Conservation (phyloP, 2,329 filamentous ascomycete genomes). For the Verticillium alfalfae region DNA sequence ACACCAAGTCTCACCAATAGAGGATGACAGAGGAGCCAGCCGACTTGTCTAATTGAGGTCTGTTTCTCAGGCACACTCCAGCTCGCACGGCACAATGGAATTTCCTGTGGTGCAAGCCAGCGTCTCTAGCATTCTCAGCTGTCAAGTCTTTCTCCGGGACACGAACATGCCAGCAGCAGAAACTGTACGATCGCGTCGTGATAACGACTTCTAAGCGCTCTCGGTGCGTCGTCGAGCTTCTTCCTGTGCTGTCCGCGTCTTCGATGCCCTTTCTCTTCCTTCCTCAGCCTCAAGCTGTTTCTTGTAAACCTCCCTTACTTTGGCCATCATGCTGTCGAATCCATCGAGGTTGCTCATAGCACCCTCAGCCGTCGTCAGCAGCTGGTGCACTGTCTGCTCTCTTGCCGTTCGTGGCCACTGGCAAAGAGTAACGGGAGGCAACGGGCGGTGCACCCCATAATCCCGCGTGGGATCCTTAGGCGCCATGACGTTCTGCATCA, state of each 20-base stretch:
- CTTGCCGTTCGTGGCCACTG: slow-evolving; percentile 6
- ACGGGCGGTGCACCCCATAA: slow-evolving; percentile 15
- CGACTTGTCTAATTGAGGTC: no score
- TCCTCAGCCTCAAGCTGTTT: background rate
- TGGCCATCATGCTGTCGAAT: background rate
- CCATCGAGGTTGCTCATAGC: background rate
- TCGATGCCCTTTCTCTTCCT: background rate
- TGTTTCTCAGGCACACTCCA: no score
- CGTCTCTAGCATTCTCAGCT: no score
- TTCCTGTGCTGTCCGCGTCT: background rate
- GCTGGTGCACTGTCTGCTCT: background rate
- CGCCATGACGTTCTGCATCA: slow-evolving; percentile 20
- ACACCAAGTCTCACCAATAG: no score
- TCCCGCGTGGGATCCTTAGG: slow-evolving; percentile 10
- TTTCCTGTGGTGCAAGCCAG: no score
- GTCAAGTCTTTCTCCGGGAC: no score
- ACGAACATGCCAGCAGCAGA: no score
- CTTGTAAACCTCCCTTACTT: background rate
- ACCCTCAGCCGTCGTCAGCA: background rate
- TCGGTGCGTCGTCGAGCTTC: background rate
- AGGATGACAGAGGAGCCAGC: no score
- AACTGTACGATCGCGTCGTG: background rate
- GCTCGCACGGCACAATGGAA: no score
- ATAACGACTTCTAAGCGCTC: background rate
- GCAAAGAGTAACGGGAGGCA: slow-evolving; percentile 7